These are phyloP conservation scores for Dinochytrium kinnereticum DNA, from an alignment of 371 early-diverging fungal species.

Conservation along the genomic window DNA sequence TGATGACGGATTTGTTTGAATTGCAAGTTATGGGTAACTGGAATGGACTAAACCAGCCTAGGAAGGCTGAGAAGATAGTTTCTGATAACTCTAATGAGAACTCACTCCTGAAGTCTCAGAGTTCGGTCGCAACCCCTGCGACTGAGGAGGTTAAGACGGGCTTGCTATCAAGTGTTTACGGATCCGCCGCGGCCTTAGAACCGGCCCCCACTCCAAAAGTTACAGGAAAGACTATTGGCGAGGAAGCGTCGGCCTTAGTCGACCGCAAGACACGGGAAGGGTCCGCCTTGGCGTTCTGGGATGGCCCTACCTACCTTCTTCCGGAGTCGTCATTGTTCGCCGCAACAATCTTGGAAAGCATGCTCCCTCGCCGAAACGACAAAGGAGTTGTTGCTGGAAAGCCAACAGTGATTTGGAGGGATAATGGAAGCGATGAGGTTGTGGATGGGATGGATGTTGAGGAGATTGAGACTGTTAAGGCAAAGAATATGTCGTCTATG, in stretches of 20 bases:
- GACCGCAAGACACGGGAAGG: not conserved
- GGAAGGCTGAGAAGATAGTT: not conserved
- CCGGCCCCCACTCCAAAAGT: not conserved
- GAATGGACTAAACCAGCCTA: not conserved
- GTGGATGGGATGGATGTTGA: not conserved
- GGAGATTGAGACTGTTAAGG: not conserved
- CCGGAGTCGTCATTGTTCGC: constrained; percentile 18
- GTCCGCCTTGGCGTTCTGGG: constrained; percentile 12
- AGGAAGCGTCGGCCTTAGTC: not conserved
- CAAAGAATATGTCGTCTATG: not conserved
- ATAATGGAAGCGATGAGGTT: not conserved
- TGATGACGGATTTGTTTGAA: constrained; percentile 18
- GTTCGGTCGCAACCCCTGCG: no score
- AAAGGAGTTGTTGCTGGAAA: not conserved
- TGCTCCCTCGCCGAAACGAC: constrained; percentile 16
- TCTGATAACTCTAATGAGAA: not conserved
- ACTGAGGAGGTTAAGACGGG: no score
- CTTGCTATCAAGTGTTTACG: constrained; percentile 21
- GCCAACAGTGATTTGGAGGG: not conserved
- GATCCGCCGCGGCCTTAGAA: constrained; percentile 1
- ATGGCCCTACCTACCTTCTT: constrained; percentile 20
- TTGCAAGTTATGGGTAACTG: constrained; percentile 14
- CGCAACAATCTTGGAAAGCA: constrained; percentile 15
- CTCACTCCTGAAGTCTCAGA: no score
- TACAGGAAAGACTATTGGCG: not conserved